A percentile compares a stretch with the other conserved stretches of the same genome.
Evolutionary conservation across 2,329 filamentous ascomycete genomes (phyloP).

Genomic region (Cryphonectria radicalis): DNA sequence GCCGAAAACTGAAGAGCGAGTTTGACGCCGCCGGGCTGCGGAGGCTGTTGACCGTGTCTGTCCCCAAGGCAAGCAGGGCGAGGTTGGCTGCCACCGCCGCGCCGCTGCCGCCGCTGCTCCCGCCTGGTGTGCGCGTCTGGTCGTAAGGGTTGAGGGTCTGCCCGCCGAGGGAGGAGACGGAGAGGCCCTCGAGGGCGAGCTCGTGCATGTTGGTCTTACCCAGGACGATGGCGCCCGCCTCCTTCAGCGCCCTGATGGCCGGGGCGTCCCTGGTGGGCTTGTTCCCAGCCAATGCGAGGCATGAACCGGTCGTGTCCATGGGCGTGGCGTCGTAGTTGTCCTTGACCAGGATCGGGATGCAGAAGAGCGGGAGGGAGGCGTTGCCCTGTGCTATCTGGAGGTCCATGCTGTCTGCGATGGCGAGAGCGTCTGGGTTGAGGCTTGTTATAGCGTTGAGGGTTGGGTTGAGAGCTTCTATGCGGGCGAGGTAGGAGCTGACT

Average conservation of each 20-base stretch:
- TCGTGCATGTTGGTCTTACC: constrained; percentile 67
- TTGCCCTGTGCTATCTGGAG: constrained; percentile 50
- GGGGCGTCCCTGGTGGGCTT: constrained; percentile 51
- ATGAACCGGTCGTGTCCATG: constrained; percentile 62
- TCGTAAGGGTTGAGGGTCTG: constrained; percentile 72
- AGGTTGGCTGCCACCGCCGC: constrained; percentile 61
- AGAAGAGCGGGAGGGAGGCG: constrained; percentile 57
- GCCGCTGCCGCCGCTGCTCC: constrained; percentile 66
- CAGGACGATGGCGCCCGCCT: constrained; percentile 60
- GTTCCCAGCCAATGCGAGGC: constrained; percentile 52
- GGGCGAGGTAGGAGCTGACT: constrained; percentile 58
- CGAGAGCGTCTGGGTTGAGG: constrained; percentile 49
- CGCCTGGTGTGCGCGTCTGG: constrained; percentile 64
- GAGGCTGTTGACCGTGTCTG: constrained; percentile 66
- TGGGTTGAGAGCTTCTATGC: constrained; percentile 61
- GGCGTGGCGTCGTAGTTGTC: constrained; percentile 64
- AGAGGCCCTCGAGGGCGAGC: constrained; percentile 65
- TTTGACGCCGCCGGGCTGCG: constrained; percentile 66
- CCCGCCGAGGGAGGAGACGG: constrained; percentile 64
- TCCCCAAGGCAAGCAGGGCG: constrained; percentile 61
- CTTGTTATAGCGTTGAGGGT: constrained; percentile 61
- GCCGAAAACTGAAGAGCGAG: constrained; percentile 62
- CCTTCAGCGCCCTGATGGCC: constrained; percentile 52
- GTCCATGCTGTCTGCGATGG: constrained; percentile 56
- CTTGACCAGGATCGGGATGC: constrained; percentile 65